Evolutionary conservation across 1,284 basidiomycete species (phyloP), one percentile per base, ranked within the genome.

Genomic region (Irpex sp.): DNA sequence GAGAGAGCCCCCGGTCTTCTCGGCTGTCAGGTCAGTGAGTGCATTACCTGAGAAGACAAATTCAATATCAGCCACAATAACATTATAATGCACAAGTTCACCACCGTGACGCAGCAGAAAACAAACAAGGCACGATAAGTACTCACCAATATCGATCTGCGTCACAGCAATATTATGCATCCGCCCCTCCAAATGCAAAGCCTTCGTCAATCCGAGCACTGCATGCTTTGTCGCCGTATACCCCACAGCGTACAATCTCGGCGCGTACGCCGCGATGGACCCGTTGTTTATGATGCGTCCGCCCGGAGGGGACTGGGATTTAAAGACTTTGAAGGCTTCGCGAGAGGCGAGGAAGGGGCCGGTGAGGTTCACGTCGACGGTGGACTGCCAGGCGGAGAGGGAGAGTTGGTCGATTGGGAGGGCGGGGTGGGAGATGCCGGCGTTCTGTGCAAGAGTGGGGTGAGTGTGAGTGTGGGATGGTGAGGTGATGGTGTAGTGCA

Each of bases 241-340:
- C 0, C 89, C 81, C 5, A 78, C 77, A 0, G 85, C 81, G 67
- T 84, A 74, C 2, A 88, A 90, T 33, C 92, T 81, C 2, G 92
- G 91, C 1, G 84, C 78, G 64, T 88, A 82, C 0, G 91, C 89
- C 0, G 89, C 85, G 60, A 94, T 82, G 45, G 87, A 91, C 6
- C 91, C 90, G 66, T 93, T 93, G 76, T 93, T 94, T 74, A 94
- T 88, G 67, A 94, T 90, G 12, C 89, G 81, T 3, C 85, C 91
- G 66, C 91, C 92, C 63, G 78, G 79, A 3, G 92, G 91, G 0
- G 74, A 71, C 70, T 94, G 90, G 0, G 73, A 68, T 70, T 91
- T 93, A 83, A 93, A 93, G 9, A 85, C 73, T 61, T 75, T 81
- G 67, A 92, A 80, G 6, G 91, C 91, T 64, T 91, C 85, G n/a